Evolutionary conservation across 352 stramenopile species (phyloP), one percentile per base, ranked within the genome.

Genomic region (Phytophthora sp.): DNA sequence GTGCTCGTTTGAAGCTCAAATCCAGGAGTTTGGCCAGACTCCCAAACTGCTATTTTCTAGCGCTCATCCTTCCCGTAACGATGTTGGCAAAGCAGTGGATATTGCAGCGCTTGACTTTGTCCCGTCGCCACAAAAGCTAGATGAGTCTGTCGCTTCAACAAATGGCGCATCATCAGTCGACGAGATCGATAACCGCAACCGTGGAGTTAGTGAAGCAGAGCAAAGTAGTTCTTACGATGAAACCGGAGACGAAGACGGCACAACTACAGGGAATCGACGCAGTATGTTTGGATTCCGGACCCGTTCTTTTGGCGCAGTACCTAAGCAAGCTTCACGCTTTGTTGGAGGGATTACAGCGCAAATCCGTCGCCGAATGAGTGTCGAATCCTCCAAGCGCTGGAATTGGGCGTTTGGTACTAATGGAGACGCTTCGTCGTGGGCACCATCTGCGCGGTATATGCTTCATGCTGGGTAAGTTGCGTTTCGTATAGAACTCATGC

Each of bases 11-110:
- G 89, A 97, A 64, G 84, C 82, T 1, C 94, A 98, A 57, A 98
- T 98, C 43, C 88, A 97, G 58, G 88, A 97, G 59, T 97, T 97
- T 66, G 91, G 91, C 1, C 91, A 97, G 66, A 97, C 90, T 0
- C 91, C 91, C 0, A 94, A 78, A 26, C 62, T 88, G 13, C 55
- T 96, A 2, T 96, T 96, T 59, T 56, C 68, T 23, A 84, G 76
- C 15, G 64, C 81, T 2, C 88, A 96, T 59, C 88, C 88, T 37
- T 75, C 81, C 0, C 82, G 87, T 5, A 84, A 72, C 18, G 82
- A 88, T n/a, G 23, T 89, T 2, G 77, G 74, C 0, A 85, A 83
- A 46, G 41, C 72, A 15, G 70, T 91, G 1, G 65, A 88, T 13
- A 77, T 91, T 15, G 84, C 77, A 5, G 69, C 70, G 12, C 54